These are phyloP conservation scores for Aspergillus sp. DNA, from an alignment of 2,329 filamentous ascomycete species.

Conservation along the genomic window DNA sequence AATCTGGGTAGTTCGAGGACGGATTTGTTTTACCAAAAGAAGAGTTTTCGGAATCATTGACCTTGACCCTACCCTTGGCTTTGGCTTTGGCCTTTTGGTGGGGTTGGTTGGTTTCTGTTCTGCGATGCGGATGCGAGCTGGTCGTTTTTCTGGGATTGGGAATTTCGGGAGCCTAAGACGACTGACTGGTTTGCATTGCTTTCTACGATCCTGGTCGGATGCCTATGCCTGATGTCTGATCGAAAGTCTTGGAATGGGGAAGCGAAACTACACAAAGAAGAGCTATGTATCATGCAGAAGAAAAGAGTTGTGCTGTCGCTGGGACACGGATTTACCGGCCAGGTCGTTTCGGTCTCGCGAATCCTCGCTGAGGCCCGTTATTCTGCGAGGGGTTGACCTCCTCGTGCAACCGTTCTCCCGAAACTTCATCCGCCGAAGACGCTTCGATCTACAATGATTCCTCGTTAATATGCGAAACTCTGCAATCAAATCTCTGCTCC, in stretches of 20 bases:
- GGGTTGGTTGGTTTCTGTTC: neutral
- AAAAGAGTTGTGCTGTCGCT: neutral
- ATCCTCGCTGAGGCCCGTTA: conserved; percentile 51
- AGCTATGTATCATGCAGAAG: conserved; percentile 8
- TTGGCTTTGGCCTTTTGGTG: neutral
- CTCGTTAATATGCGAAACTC: conserved; percentile 17
- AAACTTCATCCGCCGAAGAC: conserved; percentile 59
- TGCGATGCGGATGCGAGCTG: conserved; percentile 7
- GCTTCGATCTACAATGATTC: conserved; percentile 52
- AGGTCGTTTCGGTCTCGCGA: conserved; percentile 64
- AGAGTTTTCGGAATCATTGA: conserved; percentile 52
- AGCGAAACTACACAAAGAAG: conserved; percentile 7
- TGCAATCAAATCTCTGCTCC: neutral
- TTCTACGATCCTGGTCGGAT: conserved; percentile 3
- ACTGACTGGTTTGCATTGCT: neutral
- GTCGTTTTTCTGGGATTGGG: conserved; percentile 4
- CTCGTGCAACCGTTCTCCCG: conserved; percentile 51
- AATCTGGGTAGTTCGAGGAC: conserved; percentile 94
- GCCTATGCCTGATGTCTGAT: neutral
- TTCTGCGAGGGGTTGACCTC: conserved; percentile 54
- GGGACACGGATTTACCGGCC: conserved; percentile 42
- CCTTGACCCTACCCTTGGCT: neutral
- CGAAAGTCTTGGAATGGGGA: conserved; percentile 5
- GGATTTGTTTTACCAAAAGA: conserved; percentile 80
- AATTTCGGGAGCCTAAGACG: neutral